These are phyloP conservation scores for Pseudogymnoascus sp. DNA, from an alignment of 2,329 filamentous ascomycete genomes.

Conservation along the genomic window DNA sequence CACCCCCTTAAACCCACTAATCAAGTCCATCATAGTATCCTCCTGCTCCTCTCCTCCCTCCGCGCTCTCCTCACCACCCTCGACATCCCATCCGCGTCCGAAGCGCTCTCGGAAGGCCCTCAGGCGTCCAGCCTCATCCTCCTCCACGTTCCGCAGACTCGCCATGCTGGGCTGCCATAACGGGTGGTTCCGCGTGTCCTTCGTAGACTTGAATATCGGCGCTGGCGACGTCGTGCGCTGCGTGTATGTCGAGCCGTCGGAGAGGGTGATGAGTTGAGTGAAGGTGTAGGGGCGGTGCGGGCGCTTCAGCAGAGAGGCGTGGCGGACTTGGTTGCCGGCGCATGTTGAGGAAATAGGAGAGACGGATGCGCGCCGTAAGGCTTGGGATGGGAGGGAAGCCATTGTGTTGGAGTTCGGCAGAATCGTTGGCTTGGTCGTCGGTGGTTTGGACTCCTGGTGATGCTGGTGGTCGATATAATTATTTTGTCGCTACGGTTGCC, in stretches of 20 bases:
- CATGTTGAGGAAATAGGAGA: constrained; percentile 8
- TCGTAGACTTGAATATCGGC: constrained; percentile 51
- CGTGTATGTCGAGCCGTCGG: constrained; percentile 79
- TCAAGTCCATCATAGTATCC: constrained; percentile 50
- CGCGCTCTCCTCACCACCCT: constrained; percentile 27
- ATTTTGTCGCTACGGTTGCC: constrained; percentile 15
- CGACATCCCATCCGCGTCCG: constrained; percentile 73
- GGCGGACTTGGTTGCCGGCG: constrained; percentile 37
- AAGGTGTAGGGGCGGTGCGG: constrained; percentile 93
- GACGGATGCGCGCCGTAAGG: constrained; percentile 16
- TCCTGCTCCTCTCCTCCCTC: constrained; percentile 31
- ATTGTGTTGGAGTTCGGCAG: constrained; percentile 13
- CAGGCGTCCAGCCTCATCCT: constrained; percentile 87
- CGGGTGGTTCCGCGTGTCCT: constrained; percentile 83
- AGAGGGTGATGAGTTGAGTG: constrained; percentile 90
- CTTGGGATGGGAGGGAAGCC: constrained; percentile 14
- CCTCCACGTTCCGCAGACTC: constrained; percentile 78
- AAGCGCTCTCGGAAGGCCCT: constrained; percentile 79
- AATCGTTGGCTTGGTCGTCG: constrained; percentile 6
- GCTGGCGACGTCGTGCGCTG: constrained; percentile 67
- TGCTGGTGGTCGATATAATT: constrained; percentile 8
- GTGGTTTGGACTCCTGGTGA: not conserved
- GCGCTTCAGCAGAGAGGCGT: constrained; percentile 77
- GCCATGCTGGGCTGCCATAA: constrained; percentile 84
- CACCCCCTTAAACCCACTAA: constrained; percentile 36